phyloP scores from a whole-genome alignment of 768 basidiomycete species.

The Sarcomyxa edulis region DNA sequence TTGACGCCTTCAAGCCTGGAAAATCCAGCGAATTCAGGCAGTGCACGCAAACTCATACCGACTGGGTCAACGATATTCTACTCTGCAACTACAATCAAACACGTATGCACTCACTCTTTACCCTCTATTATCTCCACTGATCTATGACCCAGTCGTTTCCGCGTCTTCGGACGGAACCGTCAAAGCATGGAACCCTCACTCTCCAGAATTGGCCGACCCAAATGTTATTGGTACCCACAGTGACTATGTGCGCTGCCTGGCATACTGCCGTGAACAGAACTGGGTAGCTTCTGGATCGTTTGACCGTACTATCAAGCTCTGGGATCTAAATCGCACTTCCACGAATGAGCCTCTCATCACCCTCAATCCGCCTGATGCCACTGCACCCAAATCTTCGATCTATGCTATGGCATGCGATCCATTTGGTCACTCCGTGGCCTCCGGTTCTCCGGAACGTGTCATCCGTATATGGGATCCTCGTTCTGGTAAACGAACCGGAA shows the following conservation, averaged over 20 bases:
- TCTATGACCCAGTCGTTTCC: conserved; percentile 60
- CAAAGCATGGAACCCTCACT: conserved; percentile 90
- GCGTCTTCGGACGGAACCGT: conserved; percentile 95
- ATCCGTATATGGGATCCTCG: conserved; percentile 93
- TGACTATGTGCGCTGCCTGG: conserved; percentile 85
- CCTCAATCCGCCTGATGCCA: conserved; percentile 61
- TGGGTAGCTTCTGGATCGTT: conserved; percentile 95
- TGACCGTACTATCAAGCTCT: conserved; percentile 89
- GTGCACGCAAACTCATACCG: conserved; percentile 82
- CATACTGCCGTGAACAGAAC: conserved; percentile 69
- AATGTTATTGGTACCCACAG: conserved; percentile 64
- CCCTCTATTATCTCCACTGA: not conserved
- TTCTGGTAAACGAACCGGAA: conserved; percentile 64
- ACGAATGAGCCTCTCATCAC: conserved; percentile 53
- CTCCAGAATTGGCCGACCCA: conserved; percentile 52
- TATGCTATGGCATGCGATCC: conserved; percentile 81
- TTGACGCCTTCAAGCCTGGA: conserved; percentile 39
- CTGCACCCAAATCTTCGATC: conserved; percentile 62
- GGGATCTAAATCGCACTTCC: conserved; percentile 65
- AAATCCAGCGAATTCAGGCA: conserved; percentile 74
- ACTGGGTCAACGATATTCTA: conserved; percentile 95
- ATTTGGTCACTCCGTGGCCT: conserved; percentile 75
- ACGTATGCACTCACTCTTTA: conserved; percentile 35
- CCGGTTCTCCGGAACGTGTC: conserved; percentile 89
- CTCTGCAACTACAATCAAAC: conserved; percentile 92